Percentiles rank a stretch among this genome's conserved stretches.
phyloP scores from a whole-genome alignment of 1,284 basidiomycete genomes.

The Golubevia pallescens region DNA sequence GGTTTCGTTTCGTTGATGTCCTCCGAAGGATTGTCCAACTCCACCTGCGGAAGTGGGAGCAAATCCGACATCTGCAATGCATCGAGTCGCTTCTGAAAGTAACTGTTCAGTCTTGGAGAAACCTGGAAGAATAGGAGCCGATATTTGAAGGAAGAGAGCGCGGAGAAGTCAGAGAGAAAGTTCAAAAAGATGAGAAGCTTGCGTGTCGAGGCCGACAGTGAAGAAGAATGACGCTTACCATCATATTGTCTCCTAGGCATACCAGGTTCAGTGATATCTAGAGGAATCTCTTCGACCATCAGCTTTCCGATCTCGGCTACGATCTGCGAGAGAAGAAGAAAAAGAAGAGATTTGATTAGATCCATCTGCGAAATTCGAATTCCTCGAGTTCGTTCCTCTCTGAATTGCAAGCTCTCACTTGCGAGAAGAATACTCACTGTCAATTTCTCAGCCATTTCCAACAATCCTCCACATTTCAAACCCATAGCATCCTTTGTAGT shows the following conservation, averaged over 20 bases:
- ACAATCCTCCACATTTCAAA: conserved; percentile 55
- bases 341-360: background rate
- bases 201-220: too few relatives aligned
- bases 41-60: conserved; percentile 24
- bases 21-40: conserved; percentile 24
- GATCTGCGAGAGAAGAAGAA: conserved; percentile 21
- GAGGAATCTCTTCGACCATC: conserved; percentile 55
- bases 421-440: conserved; percentile 13
- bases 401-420: background rate
- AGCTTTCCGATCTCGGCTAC: conserved; percentile 54
- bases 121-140: conserved; percentile 2
- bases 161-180: background rate
- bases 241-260: conserved; percentile 47
- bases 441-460: conserved; percentile 60
- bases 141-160: background rate
- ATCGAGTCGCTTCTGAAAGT: conserved; percentile 38
- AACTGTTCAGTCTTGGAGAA: conserved; percentile 43
- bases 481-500: conserved; percentile 51
- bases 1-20: conserved; percentile 1
- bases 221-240: conserved; percentile 3
- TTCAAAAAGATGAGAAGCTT: too few relatives aligned
- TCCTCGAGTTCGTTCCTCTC: too few relatives aligned
- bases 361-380: background rate
- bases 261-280: conserved; percentile 41
- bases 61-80: conserved; percentile 47